These are phyloP conservation scores for Colletotrichum simmondsii DNA, from an alignment of 2,329 filamentous ascomycete genomes.

Conservation along the genomic window DNA sequence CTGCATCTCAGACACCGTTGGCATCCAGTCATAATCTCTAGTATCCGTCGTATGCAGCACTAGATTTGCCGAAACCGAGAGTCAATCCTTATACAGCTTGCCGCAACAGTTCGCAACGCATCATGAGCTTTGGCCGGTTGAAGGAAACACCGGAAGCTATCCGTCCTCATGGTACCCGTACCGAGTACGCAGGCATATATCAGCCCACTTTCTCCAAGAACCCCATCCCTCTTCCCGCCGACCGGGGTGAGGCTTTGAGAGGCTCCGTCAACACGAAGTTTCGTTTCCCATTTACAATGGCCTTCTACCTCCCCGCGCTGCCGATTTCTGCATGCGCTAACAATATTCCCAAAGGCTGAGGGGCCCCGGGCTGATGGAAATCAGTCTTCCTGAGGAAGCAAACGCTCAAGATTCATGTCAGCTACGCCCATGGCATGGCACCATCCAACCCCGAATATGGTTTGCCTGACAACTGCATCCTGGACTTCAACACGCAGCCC, in stretches of 20 bases:
- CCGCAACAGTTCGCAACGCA: not conserved
- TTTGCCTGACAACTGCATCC: not conserved
- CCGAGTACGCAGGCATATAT: constrained; percentile 2
- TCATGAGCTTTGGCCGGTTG: not conserved
- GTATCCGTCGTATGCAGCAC: not conserved
- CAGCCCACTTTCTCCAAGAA: constrained; percentile 23
- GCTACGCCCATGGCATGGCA: not conserved
- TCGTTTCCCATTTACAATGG: not conserved
- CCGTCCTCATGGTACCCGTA: not conserved
- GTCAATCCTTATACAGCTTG: not conserved
- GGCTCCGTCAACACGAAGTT: not conserved
- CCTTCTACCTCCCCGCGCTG: not conserved
- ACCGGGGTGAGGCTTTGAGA: constrained; percentile 11
- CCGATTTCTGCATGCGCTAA: not conserved
- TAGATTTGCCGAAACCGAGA: not conserved
- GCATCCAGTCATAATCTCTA: not conserved
- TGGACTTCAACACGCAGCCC: not conserved
- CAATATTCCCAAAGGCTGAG: not conserved
- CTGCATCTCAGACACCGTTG: not conserved
- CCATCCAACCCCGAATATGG: not conserved
- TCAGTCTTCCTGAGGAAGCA: not conserved
- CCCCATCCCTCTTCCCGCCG: not conserved
- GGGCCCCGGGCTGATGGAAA: not conserved
- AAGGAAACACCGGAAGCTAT: not conserved
- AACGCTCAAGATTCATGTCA: not conserved